phyloP scores from a whole-genome alignment of 2,329 filamentous ascomycete genomes.

The Paraphaeosphaeria sporulosa region DNA sequence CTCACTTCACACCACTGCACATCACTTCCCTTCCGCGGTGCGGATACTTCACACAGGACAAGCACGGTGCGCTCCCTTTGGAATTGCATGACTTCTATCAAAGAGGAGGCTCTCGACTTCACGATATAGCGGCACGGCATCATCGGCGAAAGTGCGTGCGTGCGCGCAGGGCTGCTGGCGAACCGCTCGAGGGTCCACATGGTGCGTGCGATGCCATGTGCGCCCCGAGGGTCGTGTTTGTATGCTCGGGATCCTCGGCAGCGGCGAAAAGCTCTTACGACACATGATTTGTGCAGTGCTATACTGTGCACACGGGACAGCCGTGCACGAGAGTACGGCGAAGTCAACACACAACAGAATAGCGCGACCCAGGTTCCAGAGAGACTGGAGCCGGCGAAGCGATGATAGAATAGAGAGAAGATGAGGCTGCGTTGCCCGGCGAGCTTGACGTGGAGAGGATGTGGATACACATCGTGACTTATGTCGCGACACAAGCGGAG shows the following conservation, averaged over 20 bases:
- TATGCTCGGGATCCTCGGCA: not conserved
- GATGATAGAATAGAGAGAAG: not conserved
- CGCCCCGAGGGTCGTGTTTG: not conserved
- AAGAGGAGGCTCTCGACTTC: not conserved
- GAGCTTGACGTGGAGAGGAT: not conserved
- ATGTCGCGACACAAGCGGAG: not conserved
- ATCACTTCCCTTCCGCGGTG: no score
- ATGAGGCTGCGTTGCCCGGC: no score
- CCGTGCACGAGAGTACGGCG: not conserved
- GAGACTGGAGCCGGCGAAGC: no score
- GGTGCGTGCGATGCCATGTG: not conserved
- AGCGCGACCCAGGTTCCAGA: no score
- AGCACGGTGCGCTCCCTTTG: no score
- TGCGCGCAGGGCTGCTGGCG: not conserved
- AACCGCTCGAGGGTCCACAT: not conserved
- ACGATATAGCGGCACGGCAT: not conserved
- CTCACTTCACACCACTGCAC: no score
- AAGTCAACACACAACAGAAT: no score
- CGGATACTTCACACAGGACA: no score
- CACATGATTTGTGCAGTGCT: not conserved
- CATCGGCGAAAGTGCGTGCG: not conserved
- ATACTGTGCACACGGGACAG: not conserved
- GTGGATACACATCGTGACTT: not conserved
- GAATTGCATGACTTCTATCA: not conserved
- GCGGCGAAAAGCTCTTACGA: not conserved